Evolutionary conservation across 139 green algal species (phyloP), one percentile per base, ranked within the genome.

Genomic region (Pseudopediastrum boryanum): DNA sequence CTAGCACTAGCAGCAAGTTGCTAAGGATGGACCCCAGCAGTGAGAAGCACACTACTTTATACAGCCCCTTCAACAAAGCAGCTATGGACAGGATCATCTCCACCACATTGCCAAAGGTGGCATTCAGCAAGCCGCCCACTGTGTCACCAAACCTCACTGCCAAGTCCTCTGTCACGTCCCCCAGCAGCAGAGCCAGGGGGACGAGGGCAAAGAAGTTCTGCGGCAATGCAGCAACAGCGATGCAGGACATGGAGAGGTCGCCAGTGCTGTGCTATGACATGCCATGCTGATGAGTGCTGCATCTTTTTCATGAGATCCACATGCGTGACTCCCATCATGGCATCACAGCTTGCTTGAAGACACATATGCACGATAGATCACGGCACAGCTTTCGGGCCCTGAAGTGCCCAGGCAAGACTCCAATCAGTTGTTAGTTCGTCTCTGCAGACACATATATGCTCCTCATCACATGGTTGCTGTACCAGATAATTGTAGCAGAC

Each of bases 31-130:
- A 95, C 23, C 94, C 94, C 7, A 98, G 84, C 33, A 97, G 87
- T 0, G 90, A 95, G 23, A 85, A 88, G 16, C 91, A 87, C 23
- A 97, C 93, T 6, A 98, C 94, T 16, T 75, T 85, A 67, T 90
- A 93, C 36, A 97, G 82, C 1, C 90, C 91, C 77, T 92, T 88
- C 19, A 64, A 73, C 56, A 97, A 85, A 2, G 94, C 93, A 8
- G 92, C 87, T 4, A 98, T 78, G 13, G 85, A 91, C 27, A 99
- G 81, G 74, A 99, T 98, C 74, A 99, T 84, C 85, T 99, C 96
- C 50, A 96, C 94, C 8, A 96, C 89, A 64, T 98, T 98, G 61
- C 95, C 94, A 81, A 98, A 98, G 4, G 94, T 97, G 12, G 94
- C 94, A 80, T 98, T 98, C 9, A 86, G 71, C 4, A 86, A 54